Base-by-base conservation (phyloP, 2,329 filamentous ascomycete species). In the Chalaropsis ovoidea region DNA sequence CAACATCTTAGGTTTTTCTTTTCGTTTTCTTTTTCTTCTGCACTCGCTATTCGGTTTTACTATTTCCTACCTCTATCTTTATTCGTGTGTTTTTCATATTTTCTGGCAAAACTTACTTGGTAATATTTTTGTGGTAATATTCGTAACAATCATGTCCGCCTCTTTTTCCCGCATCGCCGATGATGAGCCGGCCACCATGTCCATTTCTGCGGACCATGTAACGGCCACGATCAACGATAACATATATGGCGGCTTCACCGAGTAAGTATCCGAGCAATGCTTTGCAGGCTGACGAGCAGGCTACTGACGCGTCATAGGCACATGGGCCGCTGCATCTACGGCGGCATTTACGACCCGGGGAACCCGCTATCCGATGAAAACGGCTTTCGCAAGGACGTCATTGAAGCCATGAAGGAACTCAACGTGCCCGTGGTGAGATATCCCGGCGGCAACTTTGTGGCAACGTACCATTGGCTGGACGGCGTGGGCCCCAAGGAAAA, bases 241-340 rank as follows among this genome's bases (percentile, higher is more conserved):
- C 72, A 89, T 88, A 71, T 94, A 93, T 80, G 86, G 87, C 65
- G 89, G 89, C 11, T 94, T 94, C 75, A 90, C 86, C 67, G 89
- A 94, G 88, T 89, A 77, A 76, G 83, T 74, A 31, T 49, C 47
- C 17, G 3, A 13, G 11, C 2, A 31, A 22, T 60, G 2, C 10
- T 24, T 35, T 27, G 3, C 27, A 4, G 7, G 3, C 11, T 52
- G 39, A 24, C 31, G 19, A 17, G 7, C 54, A 63, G 7, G 3
- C 22, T n/a, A 35, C 45, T 60, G 27, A 63, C 35, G 8, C 31
- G 60, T 64, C 15, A 41, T 15, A 90, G 87, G 71, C 90, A 94
- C 75, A 94, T 94, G 89, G 89, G 89, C 71, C 84, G 89, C 68
- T 94, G 89, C 78, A 91, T 94, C 72, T 93, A 94, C 73, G 88